These are phyloP conservation scores for Phyllosticta citribraziliensis DNA, from an alignment of 2,329 filamentous ascomycete species.

Conservation along the genomic window DNA sequence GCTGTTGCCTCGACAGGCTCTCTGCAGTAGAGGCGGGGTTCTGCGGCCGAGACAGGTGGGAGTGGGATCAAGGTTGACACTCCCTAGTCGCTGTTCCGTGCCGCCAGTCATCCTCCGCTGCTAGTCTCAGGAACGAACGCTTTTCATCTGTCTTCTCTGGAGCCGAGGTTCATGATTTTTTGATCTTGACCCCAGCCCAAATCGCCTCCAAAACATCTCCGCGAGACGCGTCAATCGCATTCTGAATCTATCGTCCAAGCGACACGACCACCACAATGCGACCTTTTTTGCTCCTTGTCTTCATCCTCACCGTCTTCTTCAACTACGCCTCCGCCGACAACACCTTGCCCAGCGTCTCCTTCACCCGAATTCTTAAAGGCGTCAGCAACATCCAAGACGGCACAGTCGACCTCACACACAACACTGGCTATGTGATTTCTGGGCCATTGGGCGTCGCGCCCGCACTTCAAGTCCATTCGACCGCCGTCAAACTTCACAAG, in stretches of 20 bases:
- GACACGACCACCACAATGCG: background rate
- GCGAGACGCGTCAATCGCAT: too few relatives aligned
- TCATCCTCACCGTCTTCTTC: background rate
- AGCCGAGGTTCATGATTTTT: background rate
- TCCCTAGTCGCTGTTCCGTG: background rate
- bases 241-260: background rate
- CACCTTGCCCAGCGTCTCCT: background rate
- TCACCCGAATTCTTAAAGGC: background rate
- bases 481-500: background rate
- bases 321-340: background rate
- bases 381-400: background rate
- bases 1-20: background rate
- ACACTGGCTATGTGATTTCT: background rate
- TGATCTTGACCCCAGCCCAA: background rate
- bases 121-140: background rate
- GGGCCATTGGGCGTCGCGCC: background rate
- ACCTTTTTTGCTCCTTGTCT: background rate
- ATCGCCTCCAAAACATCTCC: background rate
- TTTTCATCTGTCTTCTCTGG: background rate
- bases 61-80: background rate
- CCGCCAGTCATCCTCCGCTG: background rate
- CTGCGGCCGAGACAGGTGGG: background rate
- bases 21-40: background rate
- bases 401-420: background rate
- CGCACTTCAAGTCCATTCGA: background rate